These are phyloP conservation scores for Curvularia sp. DNA, from an alignment of 2,329 filamentous ascomycete species.

Conservation along the genomic window DNA sequence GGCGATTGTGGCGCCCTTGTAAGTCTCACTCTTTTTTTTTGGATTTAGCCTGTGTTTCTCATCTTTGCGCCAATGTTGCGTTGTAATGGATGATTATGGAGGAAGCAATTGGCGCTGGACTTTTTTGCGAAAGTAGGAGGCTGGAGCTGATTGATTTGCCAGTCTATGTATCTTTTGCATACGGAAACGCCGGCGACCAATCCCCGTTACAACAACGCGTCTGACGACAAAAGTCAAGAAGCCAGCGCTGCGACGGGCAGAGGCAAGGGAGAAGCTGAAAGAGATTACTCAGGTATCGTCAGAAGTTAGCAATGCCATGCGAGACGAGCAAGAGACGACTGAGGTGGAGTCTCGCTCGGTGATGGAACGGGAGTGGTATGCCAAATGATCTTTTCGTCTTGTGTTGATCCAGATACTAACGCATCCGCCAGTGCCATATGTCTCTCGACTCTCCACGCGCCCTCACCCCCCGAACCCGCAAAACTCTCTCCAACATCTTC, in stretches of 20 bases:
- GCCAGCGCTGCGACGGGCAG: slow-evolving; percentile 28
- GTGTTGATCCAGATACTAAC: slow-evolving; percentile 14
- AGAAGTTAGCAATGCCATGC: not conserved
- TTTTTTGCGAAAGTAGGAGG: not conserved
- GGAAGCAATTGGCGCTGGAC: not conserved
- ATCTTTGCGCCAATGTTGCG: not conserved
- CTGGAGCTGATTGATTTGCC: not conserved
- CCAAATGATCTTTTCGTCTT: not conserved
- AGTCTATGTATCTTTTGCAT: slow-evolving; percentile 35
- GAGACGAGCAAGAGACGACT: slow-evolving; percentile 5
- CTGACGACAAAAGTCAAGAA: slow-evolving; percentile 19
- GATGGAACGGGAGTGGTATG: slow-evolving; percentile 40
- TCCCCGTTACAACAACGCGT: slow-evolving; percentile 6
- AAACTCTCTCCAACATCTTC: slow-evolving; percentile 24
- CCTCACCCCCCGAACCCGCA: slow-evolving; percentile 37
- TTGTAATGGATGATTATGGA: not conserved
- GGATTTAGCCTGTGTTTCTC: not conserved
- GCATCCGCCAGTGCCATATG: slow-evolving; percentile 37
- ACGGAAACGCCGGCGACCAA: slow-evolving; percentile 23
- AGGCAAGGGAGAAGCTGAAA: slow-evolving; percentile 31
- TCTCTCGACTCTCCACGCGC: slow-evolving; percentile 38
- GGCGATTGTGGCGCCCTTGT: slow-evolving; percentile 41
- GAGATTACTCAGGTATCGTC: slow-evolving; percentile 29
- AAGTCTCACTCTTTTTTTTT: slow-evolving; percentile 15
- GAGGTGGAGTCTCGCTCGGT: slow-evolving; percentile 26